Conservation (phyloP, 495 filamentous ascomycete species). For the Penicillium lagena region DNA sequence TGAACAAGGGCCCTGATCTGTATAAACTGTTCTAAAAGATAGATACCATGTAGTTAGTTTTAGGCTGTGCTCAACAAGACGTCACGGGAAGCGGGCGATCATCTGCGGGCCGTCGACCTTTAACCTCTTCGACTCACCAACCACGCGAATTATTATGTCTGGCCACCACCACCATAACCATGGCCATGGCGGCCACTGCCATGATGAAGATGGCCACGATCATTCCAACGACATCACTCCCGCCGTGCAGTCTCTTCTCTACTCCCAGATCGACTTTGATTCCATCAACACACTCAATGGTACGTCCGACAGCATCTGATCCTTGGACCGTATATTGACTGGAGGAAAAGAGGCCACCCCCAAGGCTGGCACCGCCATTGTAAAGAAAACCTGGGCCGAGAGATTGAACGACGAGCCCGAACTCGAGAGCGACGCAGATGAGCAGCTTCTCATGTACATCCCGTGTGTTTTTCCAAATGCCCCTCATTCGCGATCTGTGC, state of each 20-base stretch:
- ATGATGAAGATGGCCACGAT: constrained; percentile 52
- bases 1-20: too few species aligned
- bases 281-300: constrained; percentile 79
- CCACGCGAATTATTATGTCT: constrained; percentile 21
- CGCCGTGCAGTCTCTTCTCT: constrained; percentile 79
- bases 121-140: background rate
- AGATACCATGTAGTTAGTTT: too few species aligned
- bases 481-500: constrained; percentile 9
- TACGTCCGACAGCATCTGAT: constrained; percentile 3
- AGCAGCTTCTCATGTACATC: constrained; percentile 86
- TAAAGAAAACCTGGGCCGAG: constrained; percentile 88
- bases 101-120: background rate
- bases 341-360: constrained; percentile 42
- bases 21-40: too few species aligned
- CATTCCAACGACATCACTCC: constrained; percentile 89
- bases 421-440: constrained; percentile 79
- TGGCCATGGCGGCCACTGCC: constrained; percentile 34
- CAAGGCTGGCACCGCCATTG: constrained; percentile 63
- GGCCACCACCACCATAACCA: constrained; percentile 39
- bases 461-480: constrained; percentile 57
- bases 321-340: too few species aligned
- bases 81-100: constrained; percentile 17
- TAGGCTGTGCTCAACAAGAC: background rate
- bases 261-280: constrained; percentile 86
- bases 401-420: constrained; percentile 63